Evolutionary conservation across 164 flowering plant genomes (phyloP).

Genomic region (Stephania japonica): DNA sequence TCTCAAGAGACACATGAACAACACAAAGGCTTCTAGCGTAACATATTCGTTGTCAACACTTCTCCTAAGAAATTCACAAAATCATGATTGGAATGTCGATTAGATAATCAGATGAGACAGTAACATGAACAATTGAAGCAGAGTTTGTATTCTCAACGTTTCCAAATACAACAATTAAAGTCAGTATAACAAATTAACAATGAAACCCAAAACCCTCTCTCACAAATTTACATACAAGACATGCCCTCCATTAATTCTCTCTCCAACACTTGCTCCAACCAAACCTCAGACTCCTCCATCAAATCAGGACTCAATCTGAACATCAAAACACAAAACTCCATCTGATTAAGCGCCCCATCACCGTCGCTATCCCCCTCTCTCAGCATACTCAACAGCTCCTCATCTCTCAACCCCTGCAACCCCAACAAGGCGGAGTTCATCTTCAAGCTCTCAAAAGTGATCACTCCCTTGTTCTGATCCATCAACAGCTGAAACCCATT

Average conservation of each 20-base stretch:
- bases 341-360: slow-evolving; percentile 45
- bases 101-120: not conserved
- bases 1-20: no score
- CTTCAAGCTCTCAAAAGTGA: slow-evolving; percentile 35
- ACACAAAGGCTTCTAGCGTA: no score
- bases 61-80: no score
- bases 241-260: slow-evolving; percentile 3
- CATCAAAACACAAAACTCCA: slow-evolving; percentile 61
- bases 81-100: no score
- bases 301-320: slow-evolving; percentile 50
- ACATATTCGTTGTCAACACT: no score
- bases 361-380: slow-evolving; percentile 55
- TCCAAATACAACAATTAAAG: no score
- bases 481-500: slow-evolving; percentile 34
- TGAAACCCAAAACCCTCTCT: not conserved
- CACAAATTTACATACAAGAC: not conserved
- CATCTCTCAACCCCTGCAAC: slow-evolving; percentile 26
- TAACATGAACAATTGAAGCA: not conserved
- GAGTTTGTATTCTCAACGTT: not conserved
- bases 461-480: slow-evolving; percentile 26
- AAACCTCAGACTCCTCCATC: slow-evolving; percentile 24
- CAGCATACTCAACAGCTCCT: slow-evolving; percentile 41
- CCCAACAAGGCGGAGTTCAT: slow-evolving; percentile 25
- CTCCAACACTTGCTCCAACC: slow-evolving; percentile 27
- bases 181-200: no score